These are phyloP conservation scores for Paraurostyla sp. DNA, from an alignment of 73 alveolate species.

Conservation along the genomic window DNA sequence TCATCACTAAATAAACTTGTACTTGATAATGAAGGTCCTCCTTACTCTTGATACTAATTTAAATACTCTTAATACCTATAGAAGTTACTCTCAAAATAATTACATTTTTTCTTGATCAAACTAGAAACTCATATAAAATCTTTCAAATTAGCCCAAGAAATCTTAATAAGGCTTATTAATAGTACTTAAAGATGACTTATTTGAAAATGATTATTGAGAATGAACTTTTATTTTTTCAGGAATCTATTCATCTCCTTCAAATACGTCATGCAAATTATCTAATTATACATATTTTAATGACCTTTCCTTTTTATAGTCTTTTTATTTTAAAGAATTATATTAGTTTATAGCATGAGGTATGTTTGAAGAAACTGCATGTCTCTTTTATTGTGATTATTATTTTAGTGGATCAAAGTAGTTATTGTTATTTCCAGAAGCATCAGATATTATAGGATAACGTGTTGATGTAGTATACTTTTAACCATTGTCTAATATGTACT, in stretches of 20 bases:
- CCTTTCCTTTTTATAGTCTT: background rate
- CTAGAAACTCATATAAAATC: background rate
- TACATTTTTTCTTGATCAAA: background rate
- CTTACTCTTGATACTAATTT: background rate
- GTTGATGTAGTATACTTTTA: background rate
- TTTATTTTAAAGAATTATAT: background rate
- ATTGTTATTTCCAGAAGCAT: background rate
- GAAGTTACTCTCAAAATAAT: no score
- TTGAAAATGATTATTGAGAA: background rate
- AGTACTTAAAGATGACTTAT: background rate
- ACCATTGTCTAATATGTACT: conserved; percentile 22
- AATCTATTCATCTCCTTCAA: background rate
- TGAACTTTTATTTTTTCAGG: background rate
- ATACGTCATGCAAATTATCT: background rate
- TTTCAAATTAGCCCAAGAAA: background rate
- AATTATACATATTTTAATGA: background rate
- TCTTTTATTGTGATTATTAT: background rate
- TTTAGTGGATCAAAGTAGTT: background rate
- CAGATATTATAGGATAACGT: background rate
- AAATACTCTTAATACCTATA: background rate
- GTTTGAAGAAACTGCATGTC: background rate
- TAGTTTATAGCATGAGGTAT: background rate
- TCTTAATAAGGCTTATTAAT: conserved; percentile 9
- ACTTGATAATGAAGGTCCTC: no score
- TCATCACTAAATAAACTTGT: no score